Evolutionary conservation across 1,284 basidiomycete species (phyloP).

Genomic region (Malassezia slooffiae): DNA sequence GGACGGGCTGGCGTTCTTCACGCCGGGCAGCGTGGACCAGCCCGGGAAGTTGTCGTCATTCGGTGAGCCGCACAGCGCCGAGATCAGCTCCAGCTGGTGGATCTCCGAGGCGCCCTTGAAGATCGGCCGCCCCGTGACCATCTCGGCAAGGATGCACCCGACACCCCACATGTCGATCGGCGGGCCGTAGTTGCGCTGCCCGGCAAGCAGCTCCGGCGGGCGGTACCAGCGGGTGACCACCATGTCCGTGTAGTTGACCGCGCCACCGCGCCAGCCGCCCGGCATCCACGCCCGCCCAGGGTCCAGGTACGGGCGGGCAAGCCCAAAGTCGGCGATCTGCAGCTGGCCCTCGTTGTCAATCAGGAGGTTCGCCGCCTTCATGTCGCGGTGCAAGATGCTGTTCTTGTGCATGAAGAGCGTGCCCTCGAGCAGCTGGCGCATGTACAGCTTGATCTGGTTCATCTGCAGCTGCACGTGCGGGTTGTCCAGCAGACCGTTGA

Average conservation of each 20-base stretch:
- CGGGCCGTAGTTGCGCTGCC: constrained; percentile 74
- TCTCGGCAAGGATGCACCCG: constrained; percentile 91
- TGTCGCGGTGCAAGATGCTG: constrained; percentile 88
- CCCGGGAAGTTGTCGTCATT: constrained; percentile 66
- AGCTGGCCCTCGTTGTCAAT: constrained; percentile 59
- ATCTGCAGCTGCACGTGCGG: constrained; percentile 49
- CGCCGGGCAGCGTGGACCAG: constrained; percentile 53
- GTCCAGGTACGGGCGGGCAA: constrained; percentile 58
- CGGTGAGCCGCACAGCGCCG: constrained; percentile 74
- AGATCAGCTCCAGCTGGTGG: constrained; percentile 82
- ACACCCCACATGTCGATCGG: constrained; percentile 98
- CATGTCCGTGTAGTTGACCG: constrained; percentile 73
- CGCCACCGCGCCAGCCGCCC: constrained; percentile 31
- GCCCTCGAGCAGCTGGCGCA: constrained; percentile 86
- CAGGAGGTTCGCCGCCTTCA: constrained; percentile 95
- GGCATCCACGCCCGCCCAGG: constrained; percentile 29
- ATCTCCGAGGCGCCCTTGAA: constrained; percentile 76
- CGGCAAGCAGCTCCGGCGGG: constrained; percentile 84
- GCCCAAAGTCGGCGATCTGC: constrained; percentile 80
- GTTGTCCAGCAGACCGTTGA: constrained; percentile 67
- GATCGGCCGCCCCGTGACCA: constrained; percentile 79
- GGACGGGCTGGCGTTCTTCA: constrained; percentile 36
- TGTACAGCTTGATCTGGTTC: constrained; percentile 77
- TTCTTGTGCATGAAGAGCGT: constrained; percentile 96
- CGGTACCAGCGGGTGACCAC: constrained; percentile 99